Percentiles rank a stretch among this genome's conserved stretches.
Conservation (phyloP, 2,329 filamentous ascomycete species). For the Blumeria graminis region DNA sequence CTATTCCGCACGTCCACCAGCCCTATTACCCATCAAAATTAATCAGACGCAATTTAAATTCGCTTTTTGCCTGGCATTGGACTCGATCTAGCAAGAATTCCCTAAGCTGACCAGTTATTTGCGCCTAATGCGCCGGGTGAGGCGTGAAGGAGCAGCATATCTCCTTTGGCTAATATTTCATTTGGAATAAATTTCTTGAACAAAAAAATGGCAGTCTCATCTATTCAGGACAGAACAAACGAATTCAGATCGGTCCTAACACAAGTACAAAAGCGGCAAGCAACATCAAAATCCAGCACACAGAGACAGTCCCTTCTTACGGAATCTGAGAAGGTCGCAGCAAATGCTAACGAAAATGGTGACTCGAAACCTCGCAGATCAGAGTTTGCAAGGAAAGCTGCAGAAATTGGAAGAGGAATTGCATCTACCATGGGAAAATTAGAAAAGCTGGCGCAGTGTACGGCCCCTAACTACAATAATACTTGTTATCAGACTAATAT, state of each 20-base stretch:
- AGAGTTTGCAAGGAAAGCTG: constrained; percentile 80
- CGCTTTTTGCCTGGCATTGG: too few relatives aligned
- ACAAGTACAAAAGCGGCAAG: constrained; percentile 61
- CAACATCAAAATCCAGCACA: constrained; percentile 49
- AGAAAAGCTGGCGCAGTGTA: constrained; percentile 70
- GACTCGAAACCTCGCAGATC: constrained; percentile 36
- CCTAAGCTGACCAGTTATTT: too few relatives aligned
- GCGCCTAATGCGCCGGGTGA: neutral
- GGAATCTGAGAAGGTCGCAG: constrained; percentile 43
- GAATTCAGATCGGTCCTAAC: constrained; percentile 85
- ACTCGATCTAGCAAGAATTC: too few relatives aligned
- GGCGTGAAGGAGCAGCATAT: neutral
- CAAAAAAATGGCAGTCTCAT: constrained; percentile 33
- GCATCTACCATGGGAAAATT: constrained; percentile 83
- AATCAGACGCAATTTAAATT: too few relatives aligned
- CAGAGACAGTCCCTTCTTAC: constrained; percentile 63
- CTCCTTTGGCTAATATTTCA: too few relatives aligned
- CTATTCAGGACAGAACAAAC: constrained; percentile 86
- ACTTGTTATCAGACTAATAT: constrained; percentile 6
- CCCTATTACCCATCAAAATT: too few relatives aligned
- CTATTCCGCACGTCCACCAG: too few relatives aligned
- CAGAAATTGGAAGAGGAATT: constrained; percentile 79
- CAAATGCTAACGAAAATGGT: constrained; percentile 24
- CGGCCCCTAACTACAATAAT: constrained; percentile 12
- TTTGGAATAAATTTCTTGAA: too few relatives aligned